Percentiles rank a stretch among this genome's conserved stretches.
These are phyloP conservation scores for Auricularia cornea DNA, from an alignment of 768 basidiomycete species.

Conservation along the genomic window DNA sequence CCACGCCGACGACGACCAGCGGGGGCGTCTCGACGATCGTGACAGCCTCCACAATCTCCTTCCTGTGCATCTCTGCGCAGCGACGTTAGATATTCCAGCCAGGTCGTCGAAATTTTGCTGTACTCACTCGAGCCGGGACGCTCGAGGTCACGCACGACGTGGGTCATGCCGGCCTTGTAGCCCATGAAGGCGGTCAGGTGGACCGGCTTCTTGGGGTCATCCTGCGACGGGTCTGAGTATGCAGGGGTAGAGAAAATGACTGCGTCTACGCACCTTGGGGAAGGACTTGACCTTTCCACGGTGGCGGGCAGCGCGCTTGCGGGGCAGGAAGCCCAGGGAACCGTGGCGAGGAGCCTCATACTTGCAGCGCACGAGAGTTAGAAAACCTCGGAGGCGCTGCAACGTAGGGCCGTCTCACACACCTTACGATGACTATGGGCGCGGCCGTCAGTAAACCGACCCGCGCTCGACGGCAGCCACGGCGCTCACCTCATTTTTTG, in stretches of 20 bases:
- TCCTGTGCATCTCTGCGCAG: slow-evolving; percentile 95
- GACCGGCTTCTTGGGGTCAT: slow-evolving; percentile 98
- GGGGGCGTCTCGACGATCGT: slow-evolving; percentile 95
- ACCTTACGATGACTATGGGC: slow-evolving; percentile 79
- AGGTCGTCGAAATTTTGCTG: neutral
- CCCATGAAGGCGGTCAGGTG: slow-evolving; percentile 98
- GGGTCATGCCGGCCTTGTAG: slow-evolving; percentile 99
- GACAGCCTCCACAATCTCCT: slow-evolving; percentile 97
- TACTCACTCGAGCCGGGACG: slow-evolving; percentile 96
- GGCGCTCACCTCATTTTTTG: neutral
- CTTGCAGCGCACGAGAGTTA: slow-evolving; percentile 34
- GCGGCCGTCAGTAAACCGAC: neutral
- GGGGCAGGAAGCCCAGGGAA: slow-evolving; percentile 93
- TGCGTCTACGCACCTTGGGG: slow-evolving; percentile 89
- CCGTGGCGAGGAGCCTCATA: slow-evolving; percentile 99
- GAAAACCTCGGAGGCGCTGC: slow-evolving; percentile 1
- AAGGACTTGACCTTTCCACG: slow-evolving; percentile 99
- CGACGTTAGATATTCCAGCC: neutral
- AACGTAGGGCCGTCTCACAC: slow-evolving; percentile 13
- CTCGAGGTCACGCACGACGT: slow-evolving; percentile 97
- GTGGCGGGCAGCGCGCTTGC: slow-evolving; percentile 94
- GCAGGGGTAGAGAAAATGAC: no score
- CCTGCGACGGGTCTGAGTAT: slow-evolving; percentile 54
- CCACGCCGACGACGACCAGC: slow-evolving; percentile 92
- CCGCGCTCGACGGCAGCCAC: neutral